These are phyloP conservation scores for Neonectria neomacrospora DNA, from an alignment of 2,329 filamentous ascomycete genomes.

Conservation along the genomic window DNA sequence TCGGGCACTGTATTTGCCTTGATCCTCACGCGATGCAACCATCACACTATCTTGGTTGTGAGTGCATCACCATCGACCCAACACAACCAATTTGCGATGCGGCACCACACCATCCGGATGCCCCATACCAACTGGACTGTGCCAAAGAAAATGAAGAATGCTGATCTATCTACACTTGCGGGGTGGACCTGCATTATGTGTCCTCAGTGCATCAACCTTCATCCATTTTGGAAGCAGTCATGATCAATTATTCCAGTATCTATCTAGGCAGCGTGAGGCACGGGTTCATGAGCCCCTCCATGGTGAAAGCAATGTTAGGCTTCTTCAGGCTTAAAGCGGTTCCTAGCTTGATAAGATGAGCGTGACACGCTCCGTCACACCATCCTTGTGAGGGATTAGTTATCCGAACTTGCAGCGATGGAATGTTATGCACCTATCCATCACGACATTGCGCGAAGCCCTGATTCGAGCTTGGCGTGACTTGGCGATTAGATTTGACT, in stretches of 20 bases:
- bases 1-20: slow-evolving; percentile 1
- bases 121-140: neutral
- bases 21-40: slow-evolving; percentile 16
- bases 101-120: neutral
- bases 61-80: slow-evolving; percentile 13
- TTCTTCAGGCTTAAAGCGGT: slow-evolving; percentile 10
- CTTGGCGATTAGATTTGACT: slow-evolving; percentile 26
- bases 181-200: neutral
- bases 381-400: neutral
- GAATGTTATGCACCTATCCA: slow-evolving; percentile 4
- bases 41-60: slow-evolving; percentile 22
- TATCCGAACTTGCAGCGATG: neutral
- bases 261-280: slow-evolving; percentile 1
- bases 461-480: slow-evolving; percentile 1
- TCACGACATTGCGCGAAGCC: neutral
- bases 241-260: neutral
- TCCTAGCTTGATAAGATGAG: slow-evolving; percentile 7
- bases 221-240: neutral
- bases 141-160: neutral
- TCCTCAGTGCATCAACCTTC: too few relatives aligned
- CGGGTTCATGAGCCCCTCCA: slow-evolving; percentile 12
- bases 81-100: slow-evolving; percentile 4
- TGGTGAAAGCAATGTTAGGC: neutral
- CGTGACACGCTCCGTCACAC: neutral
- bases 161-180: neutral